Percentiles rank a stretch among this genome's conserved stretches.
phyloP scores from a whole-genome alignment of 495 filamentous ascomycete species.

The Geopyxis carbonaria region DNA sequence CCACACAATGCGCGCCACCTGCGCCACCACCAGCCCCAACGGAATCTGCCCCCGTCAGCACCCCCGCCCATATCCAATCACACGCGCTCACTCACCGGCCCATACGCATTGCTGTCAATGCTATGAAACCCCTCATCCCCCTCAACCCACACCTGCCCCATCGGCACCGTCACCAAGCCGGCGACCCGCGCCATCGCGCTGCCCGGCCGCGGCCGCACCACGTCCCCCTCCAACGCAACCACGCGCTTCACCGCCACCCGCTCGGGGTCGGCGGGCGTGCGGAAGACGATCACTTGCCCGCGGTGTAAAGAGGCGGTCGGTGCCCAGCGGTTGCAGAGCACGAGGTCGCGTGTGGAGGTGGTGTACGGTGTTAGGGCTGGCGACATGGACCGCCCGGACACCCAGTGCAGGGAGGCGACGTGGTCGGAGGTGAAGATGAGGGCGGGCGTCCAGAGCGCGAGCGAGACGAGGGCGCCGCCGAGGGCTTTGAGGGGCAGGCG shows the following conservation, averaged over 20 bases:
- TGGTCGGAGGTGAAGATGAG: slow-evolving; percentile 35
- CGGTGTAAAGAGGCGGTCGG: slow-evolving; percentile 29
- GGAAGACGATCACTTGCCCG: slow-evolving; percentile 40
- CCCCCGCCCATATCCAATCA: background rate
- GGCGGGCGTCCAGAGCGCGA: slow-evolving; percentile 33
- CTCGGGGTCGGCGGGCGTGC: slow-evolving; percentile 35
- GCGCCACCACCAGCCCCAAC: slow-evolving; percentile 34
- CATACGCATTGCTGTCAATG: slow-evolving; percentile 44
- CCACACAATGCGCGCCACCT: slow-evolving; percentile 33
- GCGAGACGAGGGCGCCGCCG: too few relatives aligned
- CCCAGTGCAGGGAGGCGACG: slow-evolving; percentile 33
- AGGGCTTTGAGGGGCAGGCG: too few relatives aligned
- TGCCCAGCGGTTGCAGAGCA: slow-evolving; percentile 29
- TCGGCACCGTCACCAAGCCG: slow-evolving; percentile 30
- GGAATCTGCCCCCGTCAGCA: slow-evolving; percentile 18
- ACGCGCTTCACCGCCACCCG: slow-evolving; percentile 41
- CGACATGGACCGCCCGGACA: slow-evolving; percentile 40
- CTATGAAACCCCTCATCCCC: slow-evolving; percentile 38
- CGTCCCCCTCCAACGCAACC: slow-evolving; percentile 40
- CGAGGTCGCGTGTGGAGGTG: slow-evolving; percentile 30
- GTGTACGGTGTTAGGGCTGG: slow-evolving; percentile 38
- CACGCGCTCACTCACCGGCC: slow-evolving; percentile 33
- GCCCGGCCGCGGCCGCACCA: slow-evolving; percentile 33
- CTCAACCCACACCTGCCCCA: slow-evolving; percentile 46
- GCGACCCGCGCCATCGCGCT: slow-evolving; percentile 13